phyloP scores from a whole-genome alignment of 2,329 filamentous ascomycete genomes.

The Didymella pomorum region DNA sequence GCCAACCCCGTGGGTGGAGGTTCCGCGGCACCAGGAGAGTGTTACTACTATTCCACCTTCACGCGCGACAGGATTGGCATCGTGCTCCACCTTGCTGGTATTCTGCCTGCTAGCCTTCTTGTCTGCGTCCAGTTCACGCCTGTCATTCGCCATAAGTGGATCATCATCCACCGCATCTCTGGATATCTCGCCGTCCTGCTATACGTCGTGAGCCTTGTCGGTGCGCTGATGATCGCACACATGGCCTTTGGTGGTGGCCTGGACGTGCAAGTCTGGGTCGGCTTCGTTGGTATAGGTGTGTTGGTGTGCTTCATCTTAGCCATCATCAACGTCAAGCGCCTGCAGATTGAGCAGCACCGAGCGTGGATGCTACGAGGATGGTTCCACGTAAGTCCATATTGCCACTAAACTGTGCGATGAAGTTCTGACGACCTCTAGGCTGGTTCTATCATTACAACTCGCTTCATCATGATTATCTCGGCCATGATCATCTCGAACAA shows the following conservation, averaged over 20 bases:
- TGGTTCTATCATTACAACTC: conserved; percentile 62
- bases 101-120: conserved; percentile 53
- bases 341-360: conserved; percentile 61
- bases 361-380: conserved; percentile 43
- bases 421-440: conserved; percentile 46
- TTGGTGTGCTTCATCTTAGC: conserved; percentile 57
- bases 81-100: conserved; percentile 52
- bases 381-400: conserved; percentile 33
- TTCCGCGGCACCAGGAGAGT: conserved; percentile 53
- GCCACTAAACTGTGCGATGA: background rate
- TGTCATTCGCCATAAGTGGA: conserved; percentile 55
- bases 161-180: conserved; percentile 67
- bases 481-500: conserved; percentile 52
- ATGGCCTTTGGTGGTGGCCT: conserved; percentile 64
- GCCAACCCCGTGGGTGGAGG: conserved; percentile 12
- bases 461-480: conserved; percentile 58
- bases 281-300: conserved; percentile 57
- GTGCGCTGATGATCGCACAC: conserved; percentile 63
- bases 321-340: conserved; percentile 64
- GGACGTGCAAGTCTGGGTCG: conserved; percentile 58
- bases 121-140: conserved; percentile 55
- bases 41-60: conserved; percentile 53
- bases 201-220: conserved; percentile 56
- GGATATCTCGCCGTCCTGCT: conserved; percentile 65
- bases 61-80: conserved; percentile 51